Evolutionary conservation across 2,329 filamentous ascomycete species (phyloP), one percentile per base, ranked within the genome.

Genomic region (Diaporthe sp.): DNA sequence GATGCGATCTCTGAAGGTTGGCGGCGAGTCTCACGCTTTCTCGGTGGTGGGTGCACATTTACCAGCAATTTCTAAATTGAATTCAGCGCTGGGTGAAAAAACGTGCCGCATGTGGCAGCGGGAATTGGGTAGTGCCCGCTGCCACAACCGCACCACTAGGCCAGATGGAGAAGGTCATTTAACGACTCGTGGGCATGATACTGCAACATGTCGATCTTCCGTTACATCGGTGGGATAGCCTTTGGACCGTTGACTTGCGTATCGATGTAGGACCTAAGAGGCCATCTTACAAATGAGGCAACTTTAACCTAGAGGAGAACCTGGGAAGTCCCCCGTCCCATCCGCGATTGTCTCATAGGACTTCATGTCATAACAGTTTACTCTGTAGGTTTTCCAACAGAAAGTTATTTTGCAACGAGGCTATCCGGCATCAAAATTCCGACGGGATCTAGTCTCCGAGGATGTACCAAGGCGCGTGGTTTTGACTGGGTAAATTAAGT

Each of bases 71-170:
- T 28, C n/a, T 42, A 7, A 22, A 39, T n/a, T 68, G 22, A n/a
- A 53, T 68, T 15, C 62, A 53, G 22, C 22, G 31, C 17, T 39
- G 44, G 44, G 1, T 39, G 37, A 17, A 37, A 37, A 68, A 68
- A 68, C 62, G 62, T 68, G 62, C 62, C 28, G 31, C 62, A 53
- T 51, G 31, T 51, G 31, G 46, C 46, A 22, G n/a, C 65, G 37
- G 46, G 49, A 69, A 69, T 68, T 68, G 65, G 65, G n/a, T 39
- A 68, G 31, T 39, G 46, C 34, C 65, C 46, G 65, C 31, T 53
- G 65, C 46, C 49, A 55, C 65, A 55, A 55, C 65, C 46, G 49
- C 28, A 22, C 42, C 34, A 34, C 65, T 68, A 68, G 46, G 65
- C 65, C 65, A 25, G 42, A 68, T 53, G 46, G 19, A 68, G 65